Conservation (phyloP, 768 basidiomycete genomes). For the Favolaschia claudopus region DNA sequence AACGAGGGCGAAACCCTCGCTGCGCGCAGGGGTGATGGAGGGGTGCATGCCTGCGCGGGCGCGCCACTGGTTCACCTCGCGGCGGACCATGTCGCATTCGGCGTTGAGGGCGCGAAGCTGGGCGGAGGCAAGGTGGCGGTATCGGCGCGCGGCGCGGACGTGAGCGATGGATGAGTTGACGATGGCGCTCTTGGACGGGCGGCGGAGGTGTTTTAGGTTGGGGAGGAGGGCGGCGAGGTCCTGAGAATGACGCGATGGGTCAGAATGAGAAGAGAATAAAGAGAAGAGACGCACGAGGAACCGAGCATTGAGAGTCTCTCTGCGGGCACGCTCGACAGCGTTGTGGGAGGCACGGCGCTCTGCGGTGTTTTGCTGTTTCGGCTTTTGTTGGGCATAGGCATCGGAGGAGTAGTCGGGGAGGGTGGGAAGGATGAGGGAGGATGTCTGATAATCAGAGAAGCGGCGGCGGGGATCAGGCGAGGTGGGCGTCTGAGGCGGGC, state of each 20-base stretch:
- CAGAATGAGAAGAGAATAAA: constrained; percentile 35
- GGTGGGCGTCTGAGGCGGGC: constrained; percentile 21
- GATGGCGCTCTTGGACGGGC: constrained; percentile 80
- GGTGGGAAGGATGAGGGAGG: constrained; percentile 15
- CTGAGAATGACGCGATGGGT: constrained; percentile 34
- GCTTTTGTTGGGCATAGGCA: constrained; percentile 35
- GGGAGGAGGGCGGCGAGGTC: constrained; percentile 77
- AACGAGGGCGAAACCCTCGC: constrained; percentile 58
- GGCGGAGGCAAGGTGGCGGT: constrained; percentile 63
- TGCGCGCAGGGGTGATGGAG: constrained; percentile 49
- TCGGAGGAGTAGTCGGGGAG: constrained; percentile 24
- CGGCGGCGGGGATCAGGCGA: constrained; percentile 10
- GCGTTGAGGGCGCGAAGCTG: constrained; percentile 51
- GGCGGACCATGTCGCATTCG: constrained; percentile 36
- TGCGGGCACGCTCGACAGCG: constrained; percentile 76
- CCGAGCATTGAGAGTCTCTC: constrained; percentile 76
- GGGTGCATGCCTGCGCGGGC: constrained; percentile 17
- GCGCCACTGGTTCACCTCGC: constrained; percentile 27
- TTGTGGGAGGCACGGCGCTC: constrained; percentile 83
- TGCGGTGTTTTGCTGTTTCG: constrained; percentile 56
- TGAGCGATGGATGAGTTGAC: constrained; percentile 80
- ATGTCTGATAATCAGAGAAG: constrained; percentile 1
- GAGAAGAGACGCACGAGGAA: constrained; percentile 51
- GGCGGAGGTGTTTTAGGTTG: constrained; percentile 69
- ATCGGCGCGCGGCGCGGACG: constrained; percentile 65